Evolutionary conservation across 1,139 yeast species (phyloP), one percentile per base, ranked within the genome.

Genomic region (Debaryomyces psychrophilus): DNA sequence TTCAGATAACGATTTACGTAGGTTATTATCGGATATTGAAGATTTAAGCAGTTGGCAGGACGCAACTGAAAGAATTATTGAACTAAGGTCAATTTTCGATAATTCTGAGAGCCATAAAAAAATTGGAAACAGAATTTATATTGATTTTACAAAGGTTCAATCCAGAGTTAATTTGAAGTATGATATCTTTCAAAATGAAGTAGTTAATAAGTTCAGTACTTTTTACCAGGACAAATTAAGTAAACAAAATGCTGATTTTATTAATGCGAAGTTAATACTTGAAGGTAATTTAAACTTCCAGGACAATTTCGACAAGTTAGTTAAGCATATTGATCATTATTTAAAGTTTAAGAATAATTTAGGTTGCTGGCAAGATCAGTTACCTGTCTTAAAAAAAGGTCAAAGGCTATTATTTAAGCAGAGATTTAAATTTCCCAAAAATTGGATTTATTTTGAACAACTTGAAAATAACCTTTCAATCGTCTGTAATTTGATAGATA

Each of bases 391-490:
- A 49, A 55, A 64, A 31, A 54, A 59, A 3, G 80, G 83, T 2
- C 87, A 85, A 47, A 60, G 59, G 1, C 51, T 75, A 1, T 63
- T 87, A 11, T 51, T 68, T 0, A 71, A 75, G 31, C 69, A 73
- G 31, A 67, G 86, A 37, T 76, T 68, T 54, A 71, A 71, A 34
- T 76, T 82, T 45, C 80, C 85, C 0, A 42, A 61, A 0, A 75
- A 76, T 23, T 87, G 93, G 89, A 52, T 84, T 1, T 80, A 70
- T 58, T 70, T 72, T 37, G 95, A 87, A 40, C 95, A 87, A 54
- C 54, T 89, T 2, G 84, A 81, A 23, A 73, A 70, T 47, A 81
- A 79, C 44, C 61, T 77, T 48, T 60, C 71, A 1, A 70, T 80
- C 5, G 60, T 87, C 8, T 53, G 59, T 1, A 74, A 79, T 17